Evolutionary conservation across 306 rosid species (phyloP).

Genomic region (Lagenaria siceraria): DNA sequence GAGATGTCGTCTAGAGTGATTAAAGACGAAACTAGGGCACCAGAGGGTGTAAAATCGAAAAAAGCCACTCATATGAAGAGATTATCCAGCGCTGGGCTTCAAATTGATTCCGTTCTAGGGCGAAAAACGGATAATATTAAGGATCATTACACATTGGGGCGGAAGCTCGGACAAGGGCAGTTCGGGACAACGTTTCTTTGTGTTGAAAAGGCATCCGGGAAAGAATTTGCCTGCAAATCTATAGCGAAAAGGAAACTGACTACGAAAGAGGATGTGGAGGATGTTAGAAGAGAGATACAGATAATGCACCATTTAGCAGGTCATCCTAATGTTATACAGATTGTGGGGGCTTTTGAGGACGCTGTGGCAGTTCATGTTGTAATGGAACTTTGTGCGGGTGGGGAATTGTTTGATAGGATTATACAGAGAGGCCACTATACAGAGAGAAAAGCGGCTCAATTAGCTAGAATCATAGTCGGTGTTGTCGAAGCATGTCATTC

Average conservation of each 20-base stretch:
- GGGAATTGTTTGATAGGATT: conserved; percentile 86
- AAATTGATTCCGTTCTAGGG: conserved; percentile 63
- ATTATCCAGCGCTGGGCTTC: conserved; percentile 52
- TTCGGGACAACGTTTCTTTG: conserved; percentile 78
- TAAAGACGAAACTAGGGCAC: conserved; percentile 1
- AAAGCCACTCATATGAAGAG: conserved; percentile 55
- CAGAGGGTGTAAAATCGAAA: conserved; percentile 29
- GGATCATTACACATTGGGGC: conserved; percentile 56
- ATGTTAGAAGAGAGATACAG: conserved; percentile 85
- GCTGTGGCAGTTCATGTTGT: conserved; percentile 80
- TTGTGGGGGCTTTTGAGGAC: conserved; percentile 66
- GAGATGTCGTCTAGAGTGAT: conserved; percentile 10
- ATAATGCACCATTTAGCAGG: conserved; percentile 95
- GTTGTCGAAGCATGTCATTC: conserved; percentile 81
- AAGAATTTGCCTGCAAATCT: conserved; percentile 71
- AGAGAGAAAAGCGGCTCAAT: conserved; percentile 74
- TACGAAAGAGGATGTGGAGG: conserved; percentile 81
- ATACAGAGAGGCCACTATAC: conserved; percentile 83
- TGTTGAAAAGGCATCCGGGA: conserved; percentile 39
- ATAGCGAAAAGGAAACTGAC: conserved; percentile 77
- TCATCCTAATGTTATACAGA: conserved; percentile 78
- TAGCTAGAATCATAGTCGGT: conserved; percentile 60
- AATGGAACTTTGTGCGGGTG: conserved; percentile 90
- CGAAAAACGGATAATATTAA: conserved; percentile 58
- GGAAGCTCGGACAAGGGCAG: conserved; percentile 90